Percentiles rank a stretch among this genome's conserved stretches.
Conservation (phyloP, 1,139 yeast genomes). For the Magnusiomyces suaveolens region DNA sequence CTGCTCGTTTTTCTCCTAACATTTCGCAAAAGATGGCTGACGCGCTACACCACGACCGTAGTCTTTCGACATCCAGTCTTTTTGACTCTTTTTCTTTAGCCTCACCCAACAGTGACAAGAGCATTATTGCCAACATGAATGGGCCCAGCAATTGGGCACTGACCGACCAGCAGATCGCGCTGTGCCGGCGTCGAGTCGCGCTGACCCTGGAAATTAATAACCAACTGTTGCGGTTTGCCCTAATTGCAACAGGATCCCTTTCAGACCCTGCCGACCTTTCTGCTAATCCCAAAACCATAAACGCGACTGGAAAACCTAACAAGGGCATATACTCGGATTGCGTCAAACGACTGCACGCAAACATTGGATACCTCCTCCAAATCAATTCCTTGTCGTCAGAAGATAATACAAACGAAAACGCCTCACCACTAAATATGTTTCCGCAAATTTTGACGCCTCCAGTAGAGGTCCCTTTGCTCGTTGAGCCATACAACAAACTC, state of each 20-base stretch:
- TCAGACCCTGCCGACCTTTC: neutral
- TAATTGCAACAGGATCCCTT: conserved; percentile 6
- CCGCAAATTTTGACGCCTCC: conserved; percentile 19
- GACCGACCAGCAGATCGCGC: conserved; percentile 11
- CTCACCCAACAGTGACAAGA: conserved; percentile 1
- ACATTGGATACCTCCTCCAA: conserved; percentile 25
- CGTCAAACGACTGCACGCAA: conserved; percentile 29
- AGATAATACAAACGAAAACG: no score
- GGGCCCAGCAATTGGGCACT: neutral
- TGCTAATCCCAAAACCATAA: neutral
- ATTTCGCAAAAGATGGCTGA: neutral
- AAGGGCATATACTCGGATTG: conserved; percentile 22
- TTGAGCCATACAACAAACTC: conserved; percentile 23
- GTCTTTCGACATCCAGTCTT: neutral
- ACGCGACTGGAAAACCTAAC: neutral
- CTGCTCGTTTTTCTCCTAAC: no score
- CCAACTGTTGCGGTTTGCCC: conserved; percentile 26
- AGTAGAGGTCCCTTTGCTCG: conserved; percentile 24
- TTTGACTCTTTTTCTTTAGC: neutral
- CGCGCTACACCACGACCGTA: neutral
- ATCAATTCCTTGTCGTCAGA: neutral
- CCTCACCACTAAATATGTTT: conserved; percentile 7
- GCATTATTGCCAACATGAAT: neutral
- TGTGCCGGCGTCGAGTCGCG: conserved; percentile 22
- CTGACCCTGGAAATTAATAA: conserved; percentile 28